Base-by-base conservation (phyloP, 2,329 filamentous ascomycete genomes). In the Hypoxylon rubiginosum region DNA sequence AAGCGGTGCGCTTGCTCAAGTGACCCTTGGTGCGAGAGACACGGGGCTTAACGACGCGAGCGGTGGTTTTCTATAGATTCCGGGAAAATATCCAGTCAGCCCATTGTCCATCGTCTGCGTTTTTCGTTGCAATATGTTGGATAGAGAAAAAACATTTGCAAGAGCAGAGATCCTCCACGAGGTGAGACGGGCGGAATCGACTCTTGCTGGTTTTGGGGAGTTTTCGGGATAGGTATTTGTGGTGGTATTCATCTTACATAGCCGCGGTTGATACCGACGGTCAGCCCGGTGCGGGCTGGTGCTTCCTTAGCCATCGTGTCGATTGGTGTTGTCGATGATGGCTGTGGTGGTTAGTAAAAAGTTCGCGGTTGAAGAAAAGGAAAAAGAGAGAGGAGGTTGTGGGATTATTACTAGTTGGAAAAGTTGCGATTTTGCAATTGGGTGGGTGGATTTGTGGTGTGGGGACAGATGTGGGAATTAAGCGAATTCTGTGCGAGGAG, bases 1-100 rank as follows among this genome's bases (percentile, higher is more conserved):
- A 98, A 78, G 92, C 90, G 77, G 96, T 98, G 80, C 94, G 91
- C 91, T 97, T 97, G 87, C 92, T 97, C 80, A 97, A 87, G 85
- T 96, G 92, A 77, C 96, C 96, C 90, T 97, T 98, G 86, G 90
- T 94, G 77, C 91, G 87, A 80, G 90, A 92, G 79, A 94, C 88
- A 79, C 91, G 89, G 79, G 89, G 88, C 88, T 94, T 94, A 82
- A 84, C 82, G 79, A 91, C 90, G 80, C 93, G 89, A 77, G 90
- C 81, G 76, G 92, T 94, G 84, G 92, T 93, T 89, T 94, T 94
- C 91, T 94, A 84, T 83, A 83, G 39, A 69, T 74, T 62, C 66
- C 69, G 72, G 70, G 66, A 77, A 75, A 78, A 73, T 71, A 71
- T 75, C 74, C 65, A 66, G 73, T 82, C 81, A 83, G 84, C 86